Evolutionary conservation across 192 early-diverging fungal species (phyloP), one percentile per base, ranked within the genome.

Genomic region (Tieghemiomyces parasiticus): DNA sequence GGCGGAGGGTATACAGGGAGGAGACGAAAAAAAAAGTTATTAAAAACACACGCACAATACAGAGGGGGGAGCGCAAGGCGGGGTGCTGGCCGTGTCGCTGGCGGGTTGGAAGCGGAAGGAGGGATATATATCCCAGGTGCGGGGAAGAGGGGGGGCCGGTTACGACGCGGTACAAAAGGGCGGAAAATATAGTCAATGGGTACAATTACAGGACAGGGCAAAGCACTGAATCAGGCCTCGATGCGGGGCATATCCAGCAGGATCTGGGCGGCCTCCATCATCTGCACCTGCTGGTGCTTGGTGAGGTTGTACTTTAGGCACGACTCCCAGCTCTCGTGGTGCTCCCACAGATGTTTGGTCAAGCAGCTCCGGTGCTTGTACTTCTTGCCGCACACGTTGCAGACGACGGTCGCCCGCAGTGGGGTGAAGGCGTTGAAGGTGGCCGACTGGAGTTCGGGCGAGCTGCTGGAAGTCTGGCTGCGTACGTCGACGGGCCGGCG

Each of bases 201-300:
- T n/a, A n/a, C n/a, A n/a, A n/a, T n/a, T n/a, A n/a, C n/a, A n/a
- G n/a, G n/a, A n/a, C n/a, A n/a, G n/a, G n/a, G n/a, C n/a, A n/a
- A n/a, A n/a, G n/a, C n/a, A n/a, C n/a, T n/a, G n/a, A n/a, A n/a
- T n/a, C n/a, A 58, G 32, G 28, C 35, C 60, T 69, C 71, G 29
- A 67, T 45, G 50, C 61, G 58, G 65, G 72, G 67, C 74, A 75
- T 75, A 47, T 75, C 71, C 46, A 75, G 66, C 51, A 75, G 64
- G 24, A 75, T 70, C 65, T 75, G 74, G 22, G 74, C 74, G 58
- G 74, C 74, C 76, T 80, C 78, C 78, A 80, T 80, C 78, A 80
- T 80, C 60, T 80, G 78, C 4, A 80, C 78, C 61, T 80, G 78
- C 69, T 80, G 78, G 66, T 80, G 78, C 59, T 80, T 80, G 30